Conservation (phyloP, 768 basidiomycete genomes). For the Mycena maculata region DNA sequence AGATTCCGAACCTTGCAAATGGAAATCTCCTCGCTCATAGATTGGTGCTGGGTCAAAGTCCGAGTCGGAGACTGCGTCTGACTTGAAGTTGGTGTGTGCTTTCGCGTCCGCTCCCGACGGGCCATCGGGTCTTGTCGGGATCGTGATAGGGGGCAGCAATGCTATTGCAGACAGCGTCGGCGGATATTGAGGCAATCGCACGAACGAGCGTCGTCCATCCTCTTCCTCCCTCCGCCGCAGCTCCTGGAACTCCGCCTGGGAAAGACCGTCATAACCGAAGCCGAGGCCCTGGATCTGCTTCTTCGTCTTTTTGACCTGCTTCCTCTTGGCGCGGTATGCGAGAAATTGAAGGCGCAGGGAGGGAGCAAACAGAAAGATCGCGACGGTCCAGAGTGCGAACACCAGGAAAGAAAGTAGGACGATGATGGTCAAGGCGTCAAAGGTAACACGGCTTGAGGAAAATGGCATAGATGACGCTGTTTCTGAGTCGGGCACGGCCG, state of each 20-base stretch:
- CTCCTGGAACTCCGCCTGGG: constrained; percentile 33
- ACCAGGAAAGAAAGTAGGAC: constrained; percentile 35
- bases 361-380: constrained; percentile 33
- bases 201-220: constrained; percentile 24
- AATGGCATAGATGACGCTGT: neutral
- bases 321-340: constrained; percentile 15
- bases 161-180: constrained; percentile 32
- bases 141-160: constrained; percentile 27
- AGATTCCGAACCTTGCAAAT: constrained; percentile 4
- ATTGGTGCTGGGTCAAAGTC: constrained; percentile 25
- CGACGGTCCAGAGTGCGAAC: constrained; percentile 31
- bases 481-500: neutral
- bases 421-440: constrained; percentile 36
- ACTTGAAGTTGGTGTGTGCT: neutral
- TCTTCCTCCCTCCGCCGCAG: constrained; percentile 32
- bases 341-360: constrained; percentile 23
- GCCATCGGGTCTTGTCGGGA: constrained; percentile 4
- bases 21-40: constrained; percentile 23
- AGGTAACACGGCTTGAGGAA: neutral
- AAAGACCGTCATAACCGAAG: constrained; percentile 41
- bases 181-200: constrained; percentile 33
- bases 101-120: neutral
- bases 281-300: constrained; percentile 29
- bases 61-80: neutral
- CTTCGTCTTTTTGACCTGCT: constrained; percentile 18